Percentiles rank a stretch among this genome's conserved stretches.
Conservation (phyloP, 2,329 filamentous ascomycete species). For the Talaromyces sp. region DNA sequence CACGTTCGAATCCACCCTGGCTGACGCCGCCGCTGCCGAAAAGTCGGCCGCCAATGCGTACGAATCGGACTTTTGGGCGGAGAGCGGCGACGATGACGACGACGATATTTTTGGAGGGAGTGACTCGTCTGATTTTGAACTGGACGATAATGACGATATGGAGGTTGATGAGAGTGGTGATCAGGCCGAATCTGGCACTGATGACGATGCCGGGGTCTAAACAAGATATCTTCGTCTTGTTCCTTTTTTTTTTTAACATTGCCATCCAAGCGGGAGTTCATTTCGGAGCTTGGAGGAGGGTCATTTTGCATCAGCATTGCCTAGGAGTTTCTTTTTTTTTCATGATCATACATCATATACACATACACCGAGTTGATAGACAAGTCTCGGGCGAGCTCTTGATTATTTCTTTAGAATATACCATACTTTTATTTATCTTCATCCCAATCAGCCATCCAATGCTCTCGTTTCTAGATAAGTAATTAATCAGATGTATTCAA, state of each 20-base stretch:
- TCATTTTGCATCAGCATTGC: neutral
- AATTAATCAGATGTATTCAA: neutral
- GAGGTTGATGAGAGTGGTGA: constrained; percentile 16
- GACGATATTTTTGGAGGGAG: constrained; percentile 61
- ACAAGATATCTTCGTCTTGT: neutral
- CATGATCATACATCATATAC: neutral
- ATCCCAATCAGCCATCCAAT: too few species aligned
- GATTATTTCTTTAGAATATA: neutral
- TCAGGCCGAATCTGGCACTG: neutral
- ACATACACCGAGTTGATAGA: neutral
- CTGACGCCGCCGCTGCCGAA: constrained; percentile 23
- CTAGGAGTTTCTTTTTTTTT: neutral
- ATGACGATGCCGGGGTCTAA: neutral
- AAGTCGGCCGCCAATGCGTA: constrained; percentile 56
- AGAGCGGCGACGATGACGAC: constrained; percentile 58
- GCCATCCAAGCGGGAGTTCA: neutral
- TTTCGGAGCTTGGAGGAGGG: neutral
- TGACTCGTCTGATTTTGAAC: constrained; percentile 42
- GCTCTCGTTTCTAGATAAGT: neutral
- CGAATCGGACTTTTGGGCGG: constrained; percentile 77
- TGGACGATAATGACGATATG: constrained; percentile 6
- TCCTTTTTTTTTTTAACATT: neutral
- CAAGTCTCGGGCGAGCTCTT: neutral
- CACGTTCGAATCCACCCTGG: constrained; percentile 50
- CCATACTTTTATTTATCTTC: too few species aligned